Evolutionary conservation across 768 basidiomycete genomes (phyloP).

Genomic region (Leccinum boreale): DNA sequence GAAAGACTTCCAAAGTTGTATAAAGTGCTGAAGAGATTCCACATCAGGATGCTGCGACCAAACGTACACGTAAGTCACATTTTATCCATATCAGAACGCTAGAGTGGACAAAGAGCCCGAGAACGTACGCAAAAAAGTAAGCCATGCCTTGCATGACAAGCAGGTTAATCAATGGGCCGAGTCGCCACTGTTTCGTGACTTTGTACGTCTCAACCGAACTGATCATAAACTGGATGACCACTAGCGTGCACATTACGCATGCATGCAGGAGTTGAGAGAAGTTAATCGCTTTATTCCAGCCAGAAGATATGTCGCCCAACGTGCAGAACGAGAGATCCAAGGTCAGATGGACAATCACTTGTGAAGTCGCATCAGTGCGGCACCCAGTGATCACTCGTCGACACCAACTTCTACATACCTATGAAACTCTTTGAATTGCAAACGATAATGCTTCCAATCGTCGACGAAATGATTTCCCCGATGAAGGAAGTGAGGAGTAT

Average conservation of each 20-base stretch:
- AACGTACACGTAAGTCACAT: too few species aligned
- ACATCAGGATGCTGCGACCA: background rate
- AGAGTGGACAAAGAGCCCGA: background rate
- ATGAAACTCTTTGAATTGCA: too few species aligned
- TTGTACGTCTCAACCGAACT: background rate
- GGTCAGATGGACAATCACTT: too few species aligned
- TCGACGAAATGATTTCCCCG: too few species aligned
- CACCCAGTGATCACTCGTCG: too few species aligned
- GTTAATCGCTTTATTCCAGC: background rate
- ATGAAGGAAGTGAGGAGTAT: too few species aligned
- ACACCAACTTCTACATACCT: too few species aligned
- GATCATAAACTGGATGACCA: background rate
- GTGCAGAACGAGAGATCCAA: background rate
- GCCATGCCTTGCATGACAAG: background rate
- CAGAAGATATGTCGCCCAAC: background rate
- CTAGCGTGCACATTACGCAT: background rate
- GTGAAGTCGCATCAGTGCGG: too few species aligned
- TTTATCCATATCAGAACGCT: background rate
- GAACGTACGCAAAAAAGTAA: background rate
- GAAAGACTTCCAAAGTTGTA: background rate
- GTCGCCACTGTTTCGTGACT: background rate
- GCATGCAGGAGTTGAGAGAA: background rate
- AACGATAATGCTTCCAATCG: too few species aligned
- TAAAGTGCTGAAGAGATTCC: background rate
- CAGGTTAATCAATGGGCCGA: background rate